Conservation (phyloP, 2,329 filamentous ascomycete genomes). For the Monilinia fructigena region DNA sequence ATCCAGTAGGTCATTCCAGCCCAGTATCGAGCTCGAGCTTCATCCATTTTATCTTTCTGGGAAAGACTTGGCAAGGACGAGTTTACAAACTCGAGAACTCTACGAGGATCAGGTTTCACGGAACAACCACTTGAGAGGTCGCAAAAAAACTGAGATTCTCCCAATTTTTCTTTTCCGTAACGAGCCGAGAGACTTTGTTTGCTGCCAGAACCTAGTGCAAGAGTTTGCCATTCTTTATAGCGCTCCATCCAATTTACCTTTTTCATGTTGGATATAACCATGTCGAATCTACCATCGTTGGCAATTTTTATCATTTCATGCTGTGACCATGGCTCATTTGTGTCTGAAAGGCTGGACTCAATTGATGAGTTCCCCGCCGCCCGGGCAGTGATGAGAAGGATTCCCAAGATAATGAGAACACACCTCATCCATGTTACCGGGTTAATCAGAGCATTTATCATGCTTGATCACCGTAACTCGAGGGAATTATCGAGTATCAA, state of each 20-base stretch:
- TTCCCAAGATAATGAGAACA: too few relatives aligned
- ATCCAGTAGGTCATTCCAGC: background rate
- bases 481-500: too few relatives aligned
- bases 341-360: background rate
- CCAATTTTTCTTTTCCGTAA: slow-evolving; percentile 4
- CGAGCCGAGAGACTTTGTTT: background rate
- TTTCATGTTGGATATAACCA: background rate
- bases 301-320: background rate
- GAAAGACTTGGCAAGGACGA: background rate
- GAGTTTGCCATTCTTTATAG: slow-evolving; percentile 5
- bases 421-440: too few relatives aligned
- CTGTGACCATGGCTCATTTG: background rate
- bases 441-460: too few relatives aligned
- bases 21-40: slow-evolving; percentile 17
- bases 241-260: background rate
- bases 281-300: background rate
- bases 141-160: slow-evolving; percentile 7
- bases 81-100: slow-evolving; percentile 5
- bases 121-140: slow-evolving; percentile 1
- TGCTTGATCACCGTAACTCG: too few relatives aligned
- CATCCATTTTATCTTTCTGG: background rate
- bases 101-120: background rate
- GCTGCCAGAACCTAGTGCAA: background rate
- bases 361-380: background rate
- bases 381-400: too few relatives aligned